phyloP scores from a whole-genome alignment of 1,284 basidiomycete genomes.

The Sphaerobolus stellatus region DNA sequence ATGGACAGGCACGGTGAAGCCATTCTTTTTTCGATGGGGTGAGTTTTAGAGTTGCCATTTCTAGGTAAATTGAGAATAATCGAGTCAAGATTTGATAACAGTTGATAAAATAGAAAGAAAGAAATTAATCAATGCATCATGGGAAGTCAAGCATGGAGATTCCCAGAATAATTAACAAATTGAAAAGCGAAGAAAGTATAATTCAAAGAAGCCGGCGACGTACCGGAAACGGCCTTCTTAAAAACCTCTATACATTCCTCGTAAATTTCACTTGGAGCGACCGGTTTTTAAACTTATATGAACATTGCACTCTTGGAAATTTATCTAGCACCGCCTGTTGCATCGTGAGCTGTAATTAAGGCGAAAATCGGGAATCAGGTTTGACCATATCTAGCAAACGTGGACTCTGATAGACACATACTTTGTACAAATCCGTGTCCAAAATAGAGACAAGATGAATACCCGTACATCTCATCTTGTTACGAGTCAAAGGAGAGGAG shows the following conservation, averaged over 20 bases:
- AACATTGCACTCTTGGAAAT: constrained; percentile 68
- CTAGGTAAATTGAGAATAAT: constrained; percentile 41
- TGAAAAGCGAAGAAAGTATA: no score
- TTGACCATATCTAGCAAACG: no score
- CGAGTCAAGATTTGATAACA: no score
- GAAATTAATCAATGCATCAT: no score
- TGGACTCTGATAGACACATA: no score
- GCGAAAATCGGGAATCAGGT: no score
- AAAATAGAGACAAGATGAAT: constrained; percentile 70
- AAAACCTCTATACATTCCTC: constrained; percentile 69
- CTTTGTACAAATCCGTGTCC: constrained; percentile 97
- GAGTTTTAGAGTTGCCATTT: constrained; percentile 64
- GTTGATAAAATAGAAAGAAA: no score
- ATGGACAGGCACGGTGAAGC: constrained; percentile 74
- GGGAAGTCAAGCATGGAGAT: no score
- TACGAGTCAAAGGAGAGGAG: not conserved
- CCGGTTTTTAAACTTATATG: constrained; percentile 88
- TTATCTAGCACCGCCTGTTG: constrained; percentile 87
- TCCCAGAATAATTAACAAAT: no score
- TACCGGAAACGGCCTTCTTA: constrained; percentile 64
- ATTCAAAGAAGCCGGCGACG: no score
- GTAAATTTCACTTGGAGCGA: constrained; percentile 71
- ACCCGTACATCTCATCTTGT: no score
- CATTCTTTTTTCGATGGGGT: constrained; percentile 66
- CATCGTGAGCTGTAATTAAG: constrained; percentile 90